phyloP scores from a whole-genome alignment of 768 basidiomycete species.

The Pholiota molesta region DNA sequence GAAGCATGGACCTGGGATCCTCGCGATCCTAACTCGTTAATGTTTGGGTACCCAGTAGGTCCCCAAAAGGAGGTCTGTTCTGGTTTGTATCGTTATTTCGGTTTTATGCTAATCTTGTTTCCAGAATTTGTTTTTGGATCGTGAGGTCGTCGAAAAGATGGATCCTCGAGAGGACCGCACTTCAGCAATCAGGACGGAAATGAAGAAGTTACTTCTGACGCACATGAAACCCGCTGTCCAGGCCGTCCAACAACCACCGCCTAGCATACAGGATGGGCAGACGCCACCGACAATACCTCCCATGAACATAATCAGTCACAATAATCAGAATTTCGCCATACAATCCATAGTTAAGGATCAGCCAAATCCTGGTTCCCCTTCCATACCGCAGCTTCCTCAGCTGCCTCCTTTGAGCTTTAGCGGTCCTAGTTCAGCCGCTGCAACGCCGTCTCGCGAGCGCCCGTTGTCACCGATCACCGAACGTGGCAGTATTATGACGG shows the following conservation, averaged over 20 bases:
- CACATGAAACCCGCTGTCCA: conserved; percentile 55
- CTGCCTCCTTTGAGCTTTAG: conserved; percentile 64
- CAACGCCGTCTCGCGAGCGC: conserved; percentile 25
- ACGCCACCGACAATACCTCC: conserved; percentile 39
- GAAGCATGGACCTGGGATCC: conserved; percentile 89
- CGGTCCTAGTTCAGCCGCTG: conserved; percentile 15
- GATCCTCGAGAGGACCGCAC: conserved; percentile 82
- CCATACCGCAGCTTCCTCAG: conserved; percentile 39
- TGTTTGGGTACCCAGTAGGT: conserved; percentile 95
- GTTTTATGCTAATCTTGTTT: conserved; percentile 6
- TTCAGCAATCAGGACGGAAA: conserved; percentile 61
- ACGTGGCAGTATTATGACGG: conserved; percentile 34
- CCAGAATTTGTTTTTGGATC: conserved; percentile 85
- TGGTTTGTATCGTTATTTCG: neutral
- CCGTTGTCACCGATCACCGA: conserved; percentile 73
- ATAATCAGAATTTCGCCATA: conserved; percentile 8
- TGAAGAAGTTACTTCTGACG: conserved; percentile 63
- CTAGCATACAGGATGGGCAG: conserved; percentile 20
- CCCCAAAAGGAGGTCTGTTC: conserved; percentile 76
- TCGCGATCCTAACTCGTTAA: conserved; percentile 76
- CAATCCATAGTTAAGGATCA: conserved; percentile 6
- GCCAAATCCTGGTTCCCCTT: conserved; percentile 11
- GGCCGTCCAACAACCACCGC: conserved; percentile 22
- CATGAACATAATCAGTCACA: conserved; percentile 28
- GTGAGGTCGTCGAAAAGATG: conserved; percentile 77